A percentile compares a stretch with the other conserved stretches of the same genome.
Conservation (phyloP, 2,329 filamentous ascomycete species). For the Aspergillus fumigatus region DNA sequence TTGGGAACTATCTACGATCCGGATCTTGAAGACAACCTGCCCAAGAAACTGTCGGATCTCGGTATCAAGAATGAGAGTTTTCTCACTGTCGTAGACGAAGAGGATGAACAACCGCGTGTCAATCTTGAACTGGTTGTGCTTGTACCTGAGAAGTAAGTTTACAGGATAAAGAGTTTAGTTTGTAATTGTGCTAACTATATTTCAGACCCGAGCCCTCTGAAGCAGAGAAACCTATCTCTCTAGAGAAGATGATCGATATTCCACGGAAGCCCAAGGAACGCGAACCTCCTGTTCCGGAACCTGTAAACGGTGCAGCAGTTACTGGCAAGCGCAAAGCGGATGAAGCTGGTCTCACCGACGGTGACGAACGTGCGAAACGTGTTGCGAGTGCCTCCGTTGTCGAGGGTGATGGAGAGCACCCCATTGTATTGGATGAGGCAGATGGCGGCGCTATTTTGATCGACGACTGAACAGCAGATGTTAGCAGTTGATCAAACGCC, state of each 20-base stretch:
- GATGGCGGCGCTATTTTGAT: slow-evolving; percentile 63
- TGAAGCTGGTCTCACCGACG: slow-evolving; percentile 33
- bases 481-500: not conserved
- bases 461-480: slow-evolving; percentile 46
- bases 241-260: slow-evolving; percentile 42
- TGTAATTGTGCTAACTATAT: slow-evolving; percentile 8
- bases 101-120: slow-evolving; percentile 63
- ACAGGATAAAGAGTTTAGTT: not conserved
- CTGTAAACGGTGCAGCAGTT: slow-evolving; percentile 19
- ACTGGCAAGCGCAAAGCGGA: slow-evolving; percentile 43
- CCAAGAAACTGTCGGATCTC: slow-evolving; percentile 72
- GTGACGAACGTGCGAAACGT: slow-evolving; percentile 41
- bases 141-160: slow-evolving; percentile 27
- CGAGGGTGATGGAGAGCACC: slow-evolving; percentile 38
- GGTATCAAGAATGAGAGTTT: slow-evolving; percentile 70
- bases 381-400: slow-evolving; percentile 31
- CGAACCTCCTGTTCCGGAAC: slow-evolving; percentile 27
- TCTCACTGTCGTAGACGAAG: slow-evolving; percentile 77
- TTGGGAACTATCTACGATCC: slow-evolving; percentile 79
- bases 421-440: slow-evolving; percentile 46
- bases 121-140: slow-evolving; percentile 66
- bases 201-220: slow-evolving; percentile 26
- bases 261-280: slow-evolving; percentile 43
- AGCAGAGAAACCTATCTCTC: slow-evolving; percentile 37
- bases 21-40: slow-evolving; percentile 80